A percentile compares a stretch with the other conserved stretches of the same genome.
phyloP scores from a whole-genome alignment of 495 filamentous ascomycete species.

The Neurospora sp. region DNA sequence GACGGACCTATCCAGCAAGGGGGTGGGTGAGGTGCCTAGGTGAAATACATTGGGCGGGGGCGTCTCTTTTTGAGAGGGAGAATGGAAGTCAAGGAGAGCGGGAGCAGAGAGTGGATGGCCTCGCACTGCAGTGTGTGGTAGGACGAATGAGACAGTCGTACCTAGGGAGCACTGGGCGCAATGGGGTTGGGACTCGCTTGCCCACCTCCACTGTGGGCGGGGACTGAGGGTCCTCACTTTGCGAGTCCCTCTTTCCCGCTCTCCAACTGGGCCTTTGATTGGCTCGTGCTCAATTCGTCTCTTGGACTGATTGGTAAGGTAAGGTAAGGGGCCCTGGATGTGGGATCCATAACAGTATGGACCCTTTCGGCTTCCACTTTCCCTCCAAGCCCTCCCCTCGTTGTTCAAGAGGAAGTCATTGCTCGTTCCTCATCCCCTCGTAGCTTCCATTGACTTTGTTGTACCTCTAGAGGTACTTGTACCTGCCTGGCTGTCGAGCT shows the following conservation, averaged over 20 bases:
- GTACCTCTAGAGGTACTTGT: neutral
- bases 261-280: neutral
- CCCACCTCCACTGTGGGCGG: neutral
- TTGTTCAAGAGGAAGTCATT: neutral
- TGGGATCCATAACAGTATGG: neutral
- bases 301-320: neutral
- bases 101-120: neutral
- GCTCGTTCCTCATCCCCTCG: neutral
- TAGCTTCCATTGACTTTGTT: neutral
- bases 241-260: neutral
- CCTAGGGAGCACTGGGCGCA: neutral
- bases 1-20: neutral
- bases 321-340: neutral
- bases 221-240: neutral
- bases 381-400: neutral
- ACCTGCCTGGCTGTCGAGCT: neutral
- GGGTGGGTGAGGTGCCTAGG: neutral
- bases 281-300: neutral
- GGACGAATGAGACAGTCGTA: neutral
- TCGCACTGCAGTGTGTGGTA: neutral
- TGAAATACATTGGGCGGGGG: neutral
- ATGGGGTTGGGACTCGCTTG: neutral
- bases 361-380: neutral
- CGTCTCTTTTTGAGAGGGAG: neutral
- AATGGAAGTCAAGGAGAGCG: neutral